phyloP scores from a whole-genome alignment of 1,139 yeast species.

The Suhomyces guaymorum region DNA sequence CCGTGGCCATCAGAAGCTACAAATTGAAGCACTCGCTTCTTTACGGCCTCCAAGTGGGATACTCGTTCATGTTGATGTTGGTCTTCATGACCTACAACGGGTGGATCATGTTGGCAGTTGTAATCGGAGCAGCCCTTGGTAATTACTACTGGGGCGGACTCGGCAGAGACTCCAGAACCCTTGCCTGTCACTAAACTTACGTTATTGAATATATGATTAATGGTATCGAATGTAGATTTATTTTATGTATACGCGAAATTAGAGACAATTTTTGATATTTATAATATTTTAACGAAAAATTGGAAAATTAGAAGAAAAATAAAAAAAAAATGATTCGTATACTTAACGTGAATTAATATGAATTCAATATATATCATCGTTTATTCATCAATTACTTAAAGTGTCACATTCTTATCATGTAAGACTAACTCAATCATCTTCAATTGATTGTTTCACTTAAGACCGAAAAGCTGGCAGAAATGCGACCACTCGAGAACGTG shows the following conservation, averaged over 20 bases:
- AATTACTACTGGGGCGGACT: slow-evolving; percentile 57
- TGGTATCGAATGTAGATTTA: too few relatives aligned
- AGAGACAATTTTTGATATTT: neutral
- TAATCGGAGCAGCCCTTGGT: slow-evolving; percentile 68
- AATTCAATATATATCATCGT: too few relatives aligned
- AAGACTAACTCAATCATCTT: too few relatives aligned
- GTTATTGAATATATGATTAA: neutral
- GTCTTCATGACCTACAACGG: slow-evolving; percentile 85
- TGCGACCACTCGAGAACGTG: too few relatives aligned
- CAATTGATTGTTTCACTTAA: too few relatives aligned
- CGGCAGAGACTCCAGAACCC: slow-evolving; percentile 6
- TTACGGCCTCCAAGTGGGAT: slow-evolving; percentile 75
- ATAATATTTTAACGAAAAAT: neutral
- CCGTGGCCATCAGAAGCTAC: slow-evolving; percentile 19
- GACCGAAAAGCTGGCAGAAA: too few relatives aligned
- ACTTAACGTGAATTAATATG: too few relatives aligned
- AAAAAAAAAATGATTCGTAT: too few relatives aligned
- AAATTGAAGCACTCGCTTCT: slow-evolving; percentile 41
- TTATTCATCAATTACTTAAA: too few relatives aligned
- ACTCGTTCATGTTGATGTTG: slow-evolving; percentile 75
- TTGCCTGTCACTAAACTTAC: slow-evolving; percentile 9
- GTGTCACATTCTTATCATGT: too few relatives aligned
- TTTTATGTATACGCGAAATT: too few relatives aligned
- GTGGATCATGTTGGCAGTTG: slow-evolving; percentile 76
- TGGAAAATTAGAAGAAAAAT: too few relatives aligned